Conservation (phyloP, 805 yeast species). For the Ascoidea asiatica region DNA sequence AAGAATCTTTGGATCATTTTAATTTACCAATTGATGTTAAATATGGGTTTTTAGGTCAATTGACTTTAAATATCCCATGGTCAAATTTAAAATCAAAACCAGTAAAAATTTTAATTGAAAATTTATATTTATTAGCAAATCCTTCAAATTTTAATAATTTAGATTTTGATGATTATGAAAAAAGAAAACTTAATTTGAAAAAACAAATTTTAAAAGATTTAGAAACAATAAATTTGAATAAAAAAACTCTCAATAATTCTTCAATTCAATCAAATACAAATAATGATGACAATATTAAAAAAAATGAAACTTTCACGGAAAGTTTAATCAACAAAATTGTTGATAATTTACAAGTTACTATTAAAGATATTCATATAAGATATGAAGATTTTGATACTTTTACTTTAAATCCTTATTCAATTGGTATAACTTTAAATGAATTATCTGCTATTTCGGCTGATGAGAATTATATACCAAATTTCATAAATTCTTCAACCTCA, state of each 20-base stretch:
- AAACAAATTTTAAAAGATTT: constrained; percentile 54
- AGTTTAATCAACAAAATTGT: constrained; percentile 78
- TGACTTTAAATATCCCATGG: constrained; percentile 93
- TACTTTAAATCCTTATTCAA: constrained; percentile 62
- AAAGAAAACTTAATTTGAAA: constrained; percentile 53
- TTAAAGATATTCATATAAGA: constrained; percentile 81
- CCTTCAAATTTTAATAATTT: constrained; percentile 51
- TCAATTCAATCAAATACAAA: constrained; percentile 13
- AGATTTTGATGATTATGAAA: constrained; percentile 42
- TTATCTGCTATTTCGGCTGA: constrained; percentile 88
- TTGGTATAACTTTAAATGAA: constrained; percentile 76
- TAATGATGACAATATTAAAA: constrained; percentile 15
- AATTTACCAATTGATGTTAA: constrained; percentile 77
- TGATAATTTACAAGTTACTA: constrained; percentile 84
- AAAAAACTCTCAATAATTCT: constrained; percentile 19
- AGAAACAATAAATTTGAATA: constrained; percentile 30
- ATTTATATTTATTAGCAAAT: constrained; percentile 69
- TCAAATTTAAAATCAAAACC: constrained; percentile 87
- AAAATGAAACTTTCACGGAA: constrained; percentile 76
- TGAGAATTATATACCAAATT: constrained; percentile 71
- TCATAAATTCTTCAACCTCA: constrained; percentile 55
- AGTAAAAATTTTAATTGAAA: constrained; percentile 75
- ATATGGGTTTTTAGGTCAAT: constrained; percentile 81
- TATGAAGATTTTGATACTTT: constrained; percentile 74
- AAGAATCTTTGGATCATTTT: constrained; percentile 64